Base-by-base conservation (phyloP, 805 yeast species). In the Wickerhamomyces bisporus region DNA sequence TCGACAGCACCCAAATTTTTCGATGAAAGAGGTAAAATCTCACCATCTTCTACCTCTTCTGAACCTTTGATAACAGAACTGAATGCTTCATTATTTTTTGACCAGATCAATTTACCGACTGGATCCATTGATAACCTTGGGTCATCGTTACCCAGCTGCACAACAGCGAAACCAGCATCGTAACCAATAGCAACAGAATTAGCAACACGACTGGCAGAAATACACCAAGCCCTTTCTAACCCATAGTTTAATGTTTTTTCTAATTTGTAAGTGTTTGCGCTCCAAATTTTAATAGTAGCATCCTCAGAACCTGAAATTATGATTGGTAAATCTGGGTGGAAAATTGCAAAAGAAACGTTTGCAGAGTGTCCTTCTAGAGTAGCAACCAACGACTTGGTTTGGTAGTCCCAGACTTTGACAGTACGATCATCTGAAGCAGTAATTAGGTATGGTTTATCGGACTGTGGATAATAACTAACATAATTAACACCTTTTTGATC, bases 261-360 rank as follows among this genome's bases (percentile, higher is more conserved):
- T 48, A 91, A 74, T 65, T 86, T 87, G 68, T 91, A 93, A 26
- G 98, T 87, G 58, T 83, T 83, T 17, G 97, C 73, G 61, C 86
- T 91, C 99, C 99, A 93, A 54, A 93, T 75, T 58, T 89, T 87
- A 49, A 93, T 71, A 9, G 96, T 82, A 37, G 95, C 87, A 65
- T 93, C 99, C 65, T 93, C 99, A 36, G 96, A 83, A 48, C 99
- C 99, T 4, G 97, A 87, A 34, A 93, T 75, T 47, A 93, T 89
- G 48, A 91, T 68, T 17, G 98, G 98, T 55, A 93, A 72, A 55
- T 91, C 95, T n/a, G 96, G 96, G 62, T 93, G 99, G 81, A 89
- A 93, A 26, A 89, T 78, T 7, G 99, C 98, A 68, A 88, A 93
- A 20, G 96, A 87, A 30, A 93, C 98, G 60, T 93, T 93, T 32